Evolutionary conservation across 192 early-diverging fungal genomes (phyloP).

Genomic region (Linnemannia schmuckeri): DNA sequence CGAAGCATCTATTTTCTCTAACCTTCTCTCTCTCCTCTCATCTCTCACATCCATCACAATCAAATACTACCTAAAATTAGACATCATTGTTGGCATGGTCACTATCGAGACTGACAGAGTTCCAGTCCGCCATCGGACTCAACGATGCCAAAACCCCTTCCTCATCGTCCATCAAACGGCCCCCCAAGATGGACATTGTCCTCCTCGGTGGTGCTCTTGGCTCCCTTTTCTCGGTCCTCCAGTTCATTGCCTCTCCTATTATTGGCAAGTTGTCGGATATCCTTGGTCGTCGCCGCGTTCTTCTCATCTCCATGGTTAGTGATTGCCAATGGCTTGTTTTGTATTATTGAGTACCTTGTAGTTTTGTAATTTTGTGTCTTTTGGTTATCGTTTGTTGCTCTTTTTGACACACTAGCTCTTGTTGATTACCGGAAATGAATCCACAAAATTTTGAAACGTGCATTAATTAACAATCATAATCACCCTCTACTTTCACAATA

Average conservation of each 20-base stretch:
- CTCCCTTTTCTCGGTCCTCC: conserved; percentile 94
- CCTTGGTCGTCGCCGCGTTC: conserved; percentile 83
- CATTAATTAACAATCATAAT: background rate
- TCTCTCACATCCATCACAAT: background rate
- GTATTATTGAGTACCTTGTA: background rate
- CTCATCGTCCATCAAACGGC: conserved; percentile 22
- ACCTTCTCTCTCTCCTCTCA: too few species aligned
- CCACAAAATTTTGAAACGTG: background rate
- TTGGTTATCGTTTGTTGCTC: background rate
- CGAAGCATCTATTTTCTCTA: too few species aligned
- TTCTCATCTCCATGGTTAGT: conserved; percentile 89
- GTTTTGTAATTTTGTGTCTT: background rate
- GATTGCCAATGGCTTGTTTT: background rate
- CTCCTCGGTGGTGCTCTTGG: conserved; percentile 93
- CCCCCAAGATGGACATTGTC: conserved; percentile 77
- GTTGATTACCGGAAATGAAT: too few species aligned
- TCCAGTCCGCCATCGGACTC: conserved; percentile 49
- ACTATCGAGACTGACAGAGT: conserved; percentile 40
- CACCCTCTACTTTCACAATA: conserved; percentile 21
- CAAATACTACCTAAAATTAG: conserved; percentile 8
- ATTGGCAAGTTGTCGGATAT: conserved; percentile 87
- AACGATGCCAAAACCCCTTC: conserved; percentile 18
- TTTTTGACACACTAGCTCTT: background rate
- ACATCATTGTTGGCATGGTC: conserved; percentile 56
- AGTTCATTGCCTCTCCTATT: conserved; percentile 86